Conservation (phyloP, 495 filamentous ascomycete genomes). For the Penicillium nucicola region DNA sequence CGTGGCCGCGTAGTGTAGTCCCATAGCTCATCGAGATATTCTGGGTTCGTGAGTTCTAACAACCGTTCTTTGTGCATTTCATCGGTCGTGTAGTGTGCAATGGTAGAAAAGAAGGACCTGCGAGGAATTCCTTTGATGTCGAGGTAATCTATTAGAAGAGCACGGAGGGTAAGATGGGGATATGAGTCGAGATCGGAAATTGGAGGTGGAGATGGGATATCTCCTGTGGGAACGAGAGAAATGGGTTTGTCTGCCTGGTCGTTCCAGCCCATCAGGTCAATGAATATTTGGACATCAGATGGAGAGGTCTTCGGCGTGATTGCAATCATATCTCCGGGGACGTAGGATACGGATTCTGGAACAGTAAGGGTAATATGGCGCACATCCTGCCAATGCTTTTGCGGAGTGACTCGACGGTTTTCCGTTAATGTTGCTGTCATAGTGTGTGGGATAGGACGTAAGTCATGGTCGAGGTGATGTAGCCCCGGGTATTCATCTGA, state of each 20-base stretch:
- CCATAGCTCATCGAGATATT: constrained; percentile 83
- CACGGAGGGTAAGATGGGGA: constrained; percentile 62
- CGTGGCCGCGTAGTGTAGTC: constrained; percentile 94
- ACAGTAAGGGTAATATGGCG: constrained; percentile 64
- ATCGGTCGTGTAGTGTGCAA: constrained; percentile 71
- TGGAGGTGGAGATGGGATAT: constrained; percentile 35
- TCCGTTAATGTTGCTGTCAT: constrained; percentile 36
- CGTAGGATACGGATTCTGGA: constrained; percentile 39
- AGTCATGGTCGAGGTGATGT: constrained; percentile 43
- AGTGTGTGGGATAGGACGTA: constrained; percentile 51
- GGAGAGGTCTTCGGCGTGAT: constrained; percentile 86
- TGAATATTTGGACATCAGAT: constrained; percentile 69
- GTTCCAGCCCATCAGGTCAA: constrained; percentile 74
- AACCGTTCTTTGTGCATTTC: constrained; percentile 75
- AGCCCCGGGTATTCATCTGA: constrained; percentile 21
- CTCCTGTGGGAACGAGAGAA: constrained; percentile 33
- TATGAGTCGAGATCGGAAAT: constrained; percentile 41
- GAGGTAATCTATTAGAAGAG: constrained; percentile 74
- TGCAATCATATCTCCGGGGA: constrained; percentile 71
- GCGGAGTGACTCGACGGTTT: constrained; percentile 74
- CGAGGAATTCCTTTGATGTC: constrained; percentile 88
- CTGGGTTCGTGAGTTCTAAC: constrained; percentile 71
- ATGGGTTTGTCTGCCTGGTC: constrained; percentile 65
- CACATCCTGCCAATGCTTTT: constrained; percentile 90
- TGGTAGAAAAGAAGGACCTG: constrained; percentile 74